Conservation (phyloP, 1,284 basidiomycete species). For the Apiotrichum mycotoxinovorans region DNA sequence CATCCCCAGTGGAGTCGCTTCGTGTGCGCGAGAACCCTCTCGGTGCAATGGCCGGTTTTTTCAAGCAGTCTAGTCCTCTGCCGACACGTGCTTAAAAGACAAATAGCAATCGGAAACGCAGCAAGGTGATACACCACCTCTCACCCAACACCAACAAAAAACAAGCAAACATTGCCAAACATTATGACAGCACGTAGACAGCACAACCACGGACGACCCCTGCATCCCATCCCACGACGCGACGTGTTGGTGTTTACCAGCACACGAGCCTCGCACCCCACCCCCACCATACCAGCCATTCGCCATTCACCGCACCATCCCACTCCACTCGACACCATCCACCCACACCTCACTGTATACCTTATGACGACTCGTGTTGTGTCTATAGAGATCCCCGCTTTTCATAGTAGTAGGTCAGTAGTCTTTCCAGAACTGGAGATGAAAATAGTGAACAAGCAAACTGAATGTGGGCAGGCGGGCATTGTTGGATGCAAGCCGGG, state of each 20-base stretch:
- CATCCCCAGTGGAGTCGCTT: constrained; percentile 11
- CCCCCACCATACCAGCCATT: neutral
- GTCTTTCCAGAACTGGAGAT: neutral
- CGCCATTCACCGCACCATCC: neutral
- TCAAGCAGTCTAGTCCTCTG: constrained; percentile 17
- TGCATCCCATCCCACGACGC: neutral
- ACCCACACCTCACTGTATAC: neutral
- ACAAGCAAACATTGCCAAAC: neutral
- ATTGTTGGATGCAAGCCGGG: no score
- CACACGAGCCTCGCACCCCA: neutral
- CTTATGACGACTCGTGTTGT: neutral
- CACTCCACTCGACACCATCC: neutral
- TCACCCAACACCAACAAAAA: no score
- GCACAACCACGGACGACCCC: neutral
- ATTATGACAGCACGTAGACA: neutral
- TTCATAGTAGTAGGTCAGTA: neutral
- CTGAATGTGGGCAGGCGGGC: no score
- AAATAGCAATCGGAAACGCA: neutral
- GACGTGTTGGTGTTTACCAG: neutral
- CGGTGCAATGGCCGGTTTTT: constrained; percentile 23
- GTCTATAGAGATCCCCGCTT: neutral
- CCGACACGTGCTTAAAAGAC: neutral
- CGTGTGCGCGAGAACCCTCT: constrained; percentile 32
- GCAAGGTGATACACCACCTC: neutral
- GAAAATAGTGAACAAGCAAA: neutral